phyloP scores from a whole-genome alignment of 805 yeast genomes.

The Starmerella riodocensis region DNA sequence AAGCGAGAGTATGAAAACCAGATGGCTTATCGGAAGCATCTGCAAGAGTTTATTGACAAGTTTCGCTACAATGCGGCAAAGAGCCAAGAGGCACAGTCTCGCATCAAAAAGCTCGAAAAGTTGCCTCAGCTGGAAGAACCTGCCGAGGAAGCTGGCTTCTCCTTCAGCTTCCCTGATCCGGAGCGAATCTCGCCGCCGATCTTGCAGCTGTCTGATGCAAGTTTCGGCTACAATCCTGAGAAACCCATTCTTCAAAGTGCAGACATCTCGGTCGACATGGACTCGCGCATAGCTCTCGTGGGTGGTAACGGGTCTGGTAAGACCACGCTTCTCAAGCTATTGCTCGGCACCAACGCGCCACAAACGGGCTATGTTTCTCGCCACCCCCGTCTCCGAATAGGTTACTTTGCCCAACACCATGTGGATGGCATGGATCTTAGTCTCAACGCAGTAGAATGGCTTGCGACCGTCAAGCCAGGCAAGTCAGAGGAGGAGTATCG shows the following conservation, averaged over 20 bases:
- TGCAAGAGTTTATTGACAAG: conserved; percentile 90
- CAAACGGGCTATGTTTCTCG: conserved; percentile 62
- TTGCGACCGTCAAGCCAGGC: conserved; percentile 81
- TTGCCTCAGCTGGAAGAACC: conserved; percentile 88
- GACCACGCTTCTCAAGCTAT: conserved; percentile 76
- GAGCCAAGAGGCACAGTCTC: conserved; percentile 93
- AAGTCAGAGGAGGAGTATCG: conserved; percentile 93
- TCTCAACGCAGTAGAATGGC: conserved; percentile 84
- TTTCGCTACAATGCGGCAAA: conserved; percentile 96
- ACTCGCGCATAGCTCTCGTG: conserved; percentile 87
- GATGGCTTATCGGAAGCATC: conserved; percentile 86
- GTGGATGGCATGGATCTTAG: conserved; percentile 91
- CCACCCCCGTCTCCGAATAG: conserved; percentile 80
- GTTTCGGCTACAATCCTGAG: conserved; percentile 63
- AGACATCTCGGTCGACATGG: conserved; percentile 81
- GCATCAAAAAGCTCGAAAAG: conserved; percentile 92
- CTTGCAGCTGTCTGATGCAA: conserved; percentile 70
- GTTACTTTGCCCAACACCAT: conserved; percentile 97
- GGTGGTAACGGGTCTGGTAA: conserved; percentile 99
- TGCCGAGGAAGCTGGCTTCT: conserved; percentile 72
- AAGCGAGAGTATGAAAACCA: conserved; percentile 93
- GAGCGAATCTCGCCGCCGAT: conserved; percentile 89
- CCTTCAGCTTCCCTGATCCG: conserved; percentile 90
- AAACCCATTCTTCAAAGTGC: conserved; percentile 53
- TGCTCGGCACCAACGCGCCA: conserved; percentile 69